A percentile compares a stretch with the other conserved stretches of the same genome.
These are phyloP conservation scores for Lasiosphaeria miniovina DNA, from an alignment of 495 filamentous ascomycete genomes.

Conservation along the genomic window DNA sequence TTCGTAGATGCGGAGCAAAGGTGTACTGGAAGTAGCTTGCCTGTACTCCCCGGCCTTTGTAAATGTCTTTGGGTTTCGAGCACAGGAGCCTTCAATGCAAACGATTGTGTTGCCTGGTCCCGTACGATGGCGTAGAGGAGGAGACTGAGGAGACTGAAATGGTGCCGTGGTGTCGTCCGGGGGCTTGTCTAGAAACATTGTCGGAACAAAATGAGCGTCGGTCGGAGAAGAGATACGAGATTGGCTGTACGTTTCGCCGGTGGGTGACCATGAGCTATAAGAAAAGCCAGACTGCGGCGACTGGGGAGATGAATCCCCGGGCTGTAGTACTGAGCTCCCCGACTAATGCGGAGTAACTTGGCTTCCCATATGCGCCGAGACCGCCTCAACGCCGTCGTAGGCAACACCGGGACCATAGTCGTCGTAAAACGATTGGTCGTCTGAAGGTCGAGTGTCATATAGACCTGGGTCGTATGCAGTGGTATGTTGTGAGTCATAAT, in stretches of 20 bases:
- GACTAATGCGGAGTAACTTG: conserved; percentile 9
- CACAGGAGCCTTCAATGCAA: conserved; percentile 4
- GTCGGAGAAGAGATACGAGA: not conserved
- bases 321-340: conserved; percentile 1
- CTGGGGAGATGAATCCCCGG: not conserved
- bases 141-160: not conserved
- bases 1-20: not conserved
- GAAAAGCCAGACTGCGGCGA: conserved; percentile 9
- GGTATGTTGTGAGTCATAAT: not conserved
- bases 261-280: not conserved
- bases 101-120: not conserved
- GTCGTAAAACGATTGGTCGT: not conserved
- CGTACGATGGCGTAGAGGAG: not conserved
- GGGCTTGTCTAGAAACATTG: not conserved
- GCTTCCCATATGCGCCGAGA: conserved; percentile 10
- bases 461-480: not conserved
- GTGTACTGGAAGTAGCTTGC: not conserved
- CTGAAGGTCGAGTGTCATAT: too few relatives aligned
- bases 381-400: not conserved
- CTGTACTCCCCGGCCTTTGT: not conserved
- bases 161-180: not conserved
- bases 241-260: not conserved
- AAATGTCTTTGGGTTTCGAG: conserved; percentile 2
- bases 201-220: not conserved
- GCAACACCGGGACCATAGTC: not conserved